Evolutionary conservation across 208 protist genomes (phyloP).

Genomic region (Trypanosoma melophagium): DNA sequence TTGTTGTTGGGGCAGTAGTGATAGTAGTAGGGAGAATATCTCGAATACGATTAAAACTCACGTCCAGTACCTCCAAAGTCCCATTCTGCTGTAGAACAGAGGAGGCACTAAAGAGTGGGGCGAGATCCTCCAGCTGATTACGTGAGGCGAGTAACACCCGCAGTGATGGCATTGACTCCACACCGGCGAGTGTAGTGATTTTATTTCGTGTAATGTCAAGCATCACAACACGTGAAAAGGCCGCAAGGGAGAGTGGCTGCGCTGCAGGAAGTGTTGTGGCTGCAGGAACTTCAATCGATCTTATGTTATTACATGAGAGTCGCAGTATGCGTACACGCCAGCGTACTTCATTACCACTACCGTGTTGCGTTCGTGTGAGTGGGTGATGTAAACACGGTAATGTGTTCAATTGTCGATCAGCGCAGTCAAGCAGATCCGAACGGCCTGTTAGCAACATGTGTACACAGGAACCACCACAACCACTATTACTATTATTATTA

Average conservation of each 20-base stretch:
- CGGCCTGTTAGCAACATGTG: neutral
- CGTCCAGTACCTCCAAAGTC: conserved; percentile 61
- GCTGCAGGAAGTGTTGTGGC: neutral
- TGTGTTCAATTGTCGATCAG: conserved; percentile 19
- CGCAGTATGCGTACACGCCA: conserved; percentile 33
- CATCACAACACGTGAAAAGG: conserved; percentile 43
- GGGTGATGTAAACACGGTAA: conserved; percentile 52
- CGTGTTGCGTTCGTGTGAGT: conserved; percentile 22
- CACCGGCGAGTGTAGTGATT: conserved; percentile 44
- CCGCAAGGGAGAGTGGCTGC: conserved; percentile 21
- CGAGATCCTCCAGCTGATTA: conserved; percentile 53
- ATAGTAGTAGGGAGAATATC: conserved; percentile 33
- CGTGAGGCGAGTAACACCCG: conserved; percentile 51
- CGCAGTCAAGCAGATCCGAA: conserved; percentile 24
- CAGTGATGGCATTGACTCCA: conserved; percentile 46
- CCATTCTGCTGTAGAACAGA: conserved; percentile 11
- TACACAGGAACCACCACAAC: neutral
- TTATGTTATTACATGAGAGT: conserved; percentile 43
- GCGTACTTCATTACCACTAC: conserved; percentile 35
- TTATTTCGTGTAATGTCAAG: conserved; percentile 65
- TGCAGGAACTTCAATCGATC: conserved; percentile 16
- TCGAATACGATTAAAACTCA: conserved; percentile 52
- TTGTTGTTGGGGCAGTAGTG: no score
- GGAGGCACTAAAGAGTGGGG: conserved; percentile 45
- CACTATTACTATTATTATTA: neutral